phyloP scores from a whole-genome alignment of 225 moss, liverwort and hornwort genomes.

The Pseudisothecium myosuroides region DNA sequence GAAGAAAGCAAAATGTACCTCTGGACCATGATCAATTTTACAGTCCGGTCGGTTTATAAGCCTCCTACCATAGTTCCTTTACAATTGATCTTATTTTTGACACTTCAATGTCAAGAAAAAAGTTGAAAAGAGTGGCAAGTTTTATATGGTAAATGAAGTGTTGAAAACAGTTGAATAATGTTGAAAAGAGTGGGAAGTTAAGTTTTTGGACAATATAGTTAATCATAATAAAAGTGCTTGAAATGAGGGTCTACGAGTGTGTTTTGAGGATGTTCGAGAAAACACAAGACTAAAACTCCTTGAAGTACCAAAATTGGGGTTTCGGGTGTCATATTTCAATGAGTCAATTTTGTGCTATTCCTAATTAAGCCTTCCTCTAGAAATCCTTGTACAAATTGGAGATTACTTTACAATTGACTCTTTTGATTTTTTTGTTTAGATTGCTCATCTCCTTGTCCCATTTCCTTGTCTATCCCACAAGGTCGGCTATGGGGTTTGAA shows the following conservation, averaged over 20 bases:
- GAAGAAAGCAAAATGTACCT: no score
- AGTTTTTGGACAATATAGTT: no score
- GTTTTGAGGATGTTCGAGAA: background rate
- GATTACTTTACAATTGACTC: background rate
- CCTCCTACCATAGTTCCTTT: background rate
- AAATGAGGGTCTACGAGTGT: background rate
- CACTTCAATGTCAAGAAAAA: background rate
- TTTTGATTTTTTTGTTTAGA: background rate
- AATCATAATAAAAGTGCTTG: background rate
- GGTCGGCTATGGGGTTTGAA: accelerated
- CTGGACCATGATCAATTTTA: no score
- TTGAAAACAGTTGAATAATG: background rate
- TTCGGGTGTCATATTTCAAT: no score
- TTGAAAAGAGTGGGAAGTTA: background rate
- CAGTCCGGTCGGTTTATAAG: no score
- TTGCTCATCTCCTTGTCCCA: accelerated
- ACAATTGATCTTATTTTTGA: background rate
- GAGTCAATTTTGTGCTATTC: background rate
- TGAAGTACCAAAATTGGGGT: background rate
- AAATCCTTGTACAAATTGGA: background rate
- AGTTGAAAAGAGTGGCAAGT: background rate
- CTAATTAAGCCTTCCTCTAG: accelerated
- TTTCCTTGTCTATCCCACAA: accelerated
- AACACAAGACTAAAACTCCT: background rate
- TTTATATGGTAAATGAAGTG: accelerated